Evolutionary conservation across 306 rosid species (phyloP), one percentile per base, ranked within the genome.

Genomic region (Quercus variabilis): DNA sequence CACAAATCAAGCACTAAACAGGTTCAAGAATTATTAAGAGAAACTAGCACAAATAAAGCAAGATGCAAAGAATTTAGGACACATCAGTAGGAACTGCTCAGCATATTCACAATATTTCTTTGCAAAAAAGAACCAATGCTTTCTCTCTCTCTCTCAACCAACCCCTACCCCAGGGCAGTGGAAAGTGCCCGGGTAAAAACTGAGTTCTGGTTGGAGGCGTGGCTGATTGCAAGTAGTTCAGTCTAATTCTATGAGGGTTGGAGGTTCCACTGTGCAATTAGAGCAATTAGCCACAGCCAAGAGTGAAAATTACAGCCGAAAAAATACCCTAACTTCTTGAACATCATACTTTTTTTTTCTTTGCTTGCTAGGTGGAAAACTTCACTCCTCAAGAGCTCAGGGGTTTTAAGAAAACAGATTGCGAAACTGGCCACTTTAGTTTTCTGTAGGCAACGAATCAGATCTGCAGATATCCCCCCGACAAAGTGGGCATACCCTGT

Each of bases 401-500:
- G 30, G 17, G 71, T 21, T 69, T 71, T 41, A 74, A 26, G 49
- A 75, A 83, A 52, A 64, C 73, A 72, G 79, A 86, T 43, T 43
- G 54, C 81, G 68, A 64, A 20, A 65, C 43, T 73, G 76, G 57
- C 74, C 81, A 78, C 63, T 80, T 86, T 78, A 87, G 86, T 82
- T 86, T 77, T 82, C 92, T 11, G 35, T 57, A 59, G 91, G 85
- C 21, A 78, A 51, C 2, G 88, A 75, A 82, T 87, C 92, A 6
- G 94, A 87, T 85, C 84, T 63, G 84, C 99, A 96, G 62, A 96
- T 78, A 84, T 96, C 99, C 26, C 97, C 89, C 25, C 99, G 87
- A 80, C 99, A 96, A 19, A 96, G 90, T 14, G 99, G 99, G 76
- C 99, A 96, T 69, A 96, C 99, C 98, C 99, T 96, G 97, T 80